Evolutionary conservation across 2,329 filamentous ascomycete genomes (phyloP).

Genomic region (Pseudopithomyces chartarum): DNA sequence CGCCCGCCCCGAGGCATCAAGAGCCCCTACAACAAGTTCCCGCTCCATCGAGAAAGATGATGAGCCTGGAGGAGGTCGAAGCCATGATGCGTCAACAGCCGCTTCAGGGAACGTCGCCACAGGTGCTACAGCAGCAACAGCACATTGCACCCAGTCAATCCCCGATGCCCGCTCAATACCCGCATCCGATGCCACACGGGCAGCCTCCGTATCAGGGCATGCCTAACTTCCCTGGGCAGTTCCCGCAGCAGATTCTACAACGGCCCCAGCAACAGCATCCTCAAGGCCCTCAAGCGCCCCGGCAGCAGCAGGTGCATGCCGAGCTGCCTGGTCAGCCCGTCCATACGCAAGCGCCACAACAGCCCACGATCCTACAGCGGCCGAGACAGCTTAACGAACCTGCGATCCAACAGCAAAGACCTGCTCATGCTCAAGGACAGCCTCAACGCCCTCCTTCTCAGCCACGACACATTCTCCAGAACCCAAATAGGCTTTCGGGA

Average conservation of each 20-base stretch:
- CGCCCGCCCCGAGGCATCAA: conserved; percentile 41
- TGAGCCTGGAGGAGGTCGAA: conserved; percentile 97
- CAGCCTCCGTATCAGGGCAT: conserved; percentile 39
- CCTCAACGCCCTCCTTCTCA: conserved; percentile 46
- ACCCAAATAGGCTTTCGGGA: conserved; percentile 67
- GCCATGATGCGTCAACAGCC: conserved; percentile 81
- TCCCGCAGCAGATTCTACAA: conserved; percentile 55
- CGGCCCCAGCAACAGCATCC: conserved; percentile 49
- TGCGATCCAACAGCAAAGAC: conserved; percentile 29
- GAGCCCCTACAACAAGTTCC: conserved; percentile 29
- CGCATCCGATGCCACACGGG: conserved; percentile 33
- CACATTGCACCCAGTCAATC: conserved; percentile 23
- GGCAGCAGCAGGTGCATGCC: conserved; percentile 50
- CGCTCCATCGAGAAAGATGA: conserved; percentile 70
- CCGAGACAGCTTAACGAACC: conserved; percentile 34
- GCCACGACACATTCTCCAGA: conserved; percentile 79
- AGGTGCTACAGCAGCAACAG: conserved; percentile 34
- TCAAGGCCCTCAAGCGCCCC: conserved; percentile 46
- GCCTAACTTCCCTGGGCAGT: conserved; percentile 50
- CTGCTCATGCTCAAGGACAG: conserved; percentile 40
- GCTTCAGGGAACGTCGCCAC: conserved; percentile 48
- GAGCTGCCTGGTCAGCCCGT: conserved; percentile 49
- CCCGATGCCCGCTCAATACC: conserved; percentile 25
- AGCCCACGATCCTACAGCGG: conserved; percentile 44
- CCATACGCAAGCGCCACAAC: conserved; percentile 32